Base-by-base conservation (phyloP, 192 early-diverging fungal species). In the Obelidium mucronatum region DNA sequence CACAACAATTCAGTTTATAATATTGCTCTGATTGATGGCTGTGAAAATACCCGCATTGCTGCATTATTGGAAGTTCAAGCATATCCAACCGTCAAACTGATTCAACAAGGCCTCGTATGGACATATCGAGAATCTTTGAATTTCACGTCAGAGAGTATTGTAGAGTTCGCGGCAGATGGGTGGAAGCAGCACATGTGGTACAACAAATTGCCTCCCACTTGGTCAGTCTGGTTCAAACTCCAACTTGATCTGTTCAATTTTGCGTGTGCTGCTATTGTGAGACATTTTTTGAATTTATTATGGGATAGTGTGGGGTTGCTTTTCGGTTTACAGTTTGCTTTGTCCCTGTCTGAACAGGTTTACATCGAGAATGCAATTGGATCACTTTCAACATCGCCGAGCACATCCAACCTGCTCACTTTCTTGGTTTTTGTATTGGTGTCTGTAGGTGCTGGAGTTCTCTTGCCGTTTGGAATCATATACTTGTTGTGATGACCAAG, bases 51-150 rank as follows among this genome's bases (percentile, higher is more conserved):
- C 22, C 28, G 53, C 35, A 67, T 52, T 1, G 62, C 74, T 3
- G 74, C 74, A 5, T 28, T 76, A 8, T 52, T 76, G 13, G 74
- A 76, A 56, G 63, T 76, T 3, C 60, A 76, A 67, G 64, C 62
- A 24, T 76, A 67, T 37, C 74, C 74, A 22, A 55, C 62, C 28
- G 51, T 76, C 2, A 76, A 76, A 36, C 74, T 76, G 8, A 22
- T 76, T 1, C 74, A 76, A 40, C 59, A 74, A 22, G 74, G 74
- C 17, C 13, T 63, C 22, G 64, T 76, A 2, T 76, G 74, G 74
- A 76, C 62, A n/a, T 56, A 53, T 24, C 22, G 52, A 11, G 63
- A 76, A 1, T n/a, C 26, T 4, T 40, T 24, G 4, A 65, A 76
- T 52, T 44, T 65, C 28, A 53, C 63, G 17, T 37, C 62, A 13